A percentile compares a stretch with the other conserved stretches of the same genome.
Conservation (phyloP, 1,284 basidiomycete genomes). For the Malassezia globosa region DNA sequence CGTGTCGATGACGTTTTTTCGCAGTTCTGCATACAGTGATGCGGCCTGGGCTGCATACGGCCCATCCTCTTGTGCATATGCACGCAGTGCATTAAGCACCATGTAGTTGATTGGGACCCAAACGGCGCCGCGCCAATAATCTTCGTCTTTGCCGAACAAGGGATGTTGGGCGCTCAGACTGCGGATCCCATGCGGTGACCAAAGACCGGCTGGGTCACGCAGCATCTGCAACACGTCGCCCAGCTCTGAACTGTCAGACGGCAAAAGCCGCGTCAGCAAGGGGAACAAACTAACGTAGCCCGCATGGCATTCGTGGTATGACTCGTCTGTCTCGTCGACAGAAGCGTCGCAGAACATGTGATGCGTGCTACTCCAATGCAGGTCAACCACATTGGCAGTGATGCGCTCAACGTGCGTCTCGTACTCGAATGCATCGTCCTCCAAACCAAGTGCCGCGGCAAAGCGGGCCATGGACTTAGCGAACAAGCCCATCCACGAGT, state of each 20-base stretch:
- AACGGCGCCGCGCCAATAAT: conserved; percentile 91
- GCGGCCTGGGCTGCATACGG: conserved; percentile 64
- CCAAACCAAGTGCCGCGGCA: conserved; percentile 56
- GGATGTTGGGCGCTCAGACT: conserved; percentile 71
- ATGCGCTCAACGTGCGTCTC: conserved; percentile 66
- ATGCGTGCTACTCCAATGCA: conserved; percentile 79
- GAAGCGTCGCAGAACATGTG: conserved; percentile 86
- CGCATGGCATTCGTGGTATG: conserved; percentile 73
- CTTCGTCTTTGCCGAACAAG: conserved; percentile 78
- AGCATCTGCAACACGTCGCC: conserved; percentile 67
- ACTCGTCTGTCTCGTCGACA: conserved; percentile 74
- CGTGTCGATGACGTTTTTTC: conserved; percentile 72
- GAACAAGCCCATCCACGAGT: conserved; percentile 81
- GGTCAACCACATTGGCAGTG: conserved; percentile 73
- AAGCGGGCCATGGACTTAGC: conserved; percentile 40
- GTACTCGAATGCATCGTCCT: conserved; percentile 67
- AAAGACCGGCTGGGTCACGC: conserved; percentile 67
- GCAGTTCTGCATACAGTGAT: conserved; percentile 66
- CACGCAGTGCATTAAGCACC: conserved; percentile 61
- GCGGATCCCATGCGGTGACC: conserved; percentile 78
- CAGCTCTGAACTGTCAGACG: conserved; percentile 64
- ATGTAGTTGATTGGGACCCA: conserved; percentile 97
- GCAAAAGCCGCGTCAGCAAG: conserved; percentile 60
- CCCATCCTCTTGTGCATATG: conserved; percentile 65
- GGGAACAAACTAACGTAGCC: conserved; percentile 91